Percentiles rank a stretch among this genome's conserved stretches.
Evolutionary conservation across 805 yeast species (phyloP).

Genomic region (Ogataea angusta): DNA sequence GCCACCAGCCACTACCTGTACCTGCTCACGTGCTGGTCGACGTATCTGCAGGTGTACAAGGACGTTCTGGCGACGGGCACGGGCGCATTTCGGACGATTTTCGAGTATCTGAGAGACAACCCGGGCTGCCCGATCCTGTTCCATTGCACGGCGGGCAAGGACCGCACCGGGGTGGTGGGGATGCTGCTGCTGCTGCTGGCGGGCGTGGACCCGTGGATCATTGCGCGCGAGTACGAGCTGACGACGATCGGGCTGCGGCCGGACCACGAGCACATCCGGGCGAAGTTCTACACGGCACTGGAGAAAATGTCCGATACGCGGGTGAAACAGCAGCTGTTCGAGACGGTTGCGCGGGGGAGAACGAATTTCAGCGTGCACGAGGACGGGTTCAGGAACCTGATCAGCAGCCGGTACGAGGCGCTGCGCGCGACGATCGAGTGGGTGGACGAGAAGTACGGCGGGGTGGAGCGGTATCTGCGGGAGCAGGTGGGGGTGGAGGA

Average conservation of each 20-base stretch:
- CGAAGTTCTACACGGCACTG: slow-evolving; percentile 34
- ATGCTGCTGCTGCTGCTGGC: slow-evolving; percentile 61
- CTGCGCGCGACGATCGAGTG: slow-evolving; percentile 62
- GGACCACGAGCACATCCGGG: slow-evolving; percentile 39
- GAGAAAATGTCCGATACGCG: slow-evolving; percentile 20
- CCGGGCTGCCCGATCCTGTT: slow-evolving; percentile 52
- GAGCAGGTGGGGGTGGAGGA: slow-evolving; percentile 41
- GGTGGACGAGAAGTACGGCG: slow-evolving; percentile 51
- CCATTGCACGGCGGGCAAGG: slow-evolving; percentile 87
- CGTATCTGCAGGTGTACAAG: slow-evolving; percentile 61
- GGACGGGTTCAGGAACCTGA: slow-evolving; percentile 57
- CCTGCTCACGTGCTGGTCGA: slow-evolving; percentile 55
- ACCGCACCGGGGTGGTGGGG: slow-evolving; percentile 73
- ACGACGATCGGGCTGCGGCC: slow-evolving; percentile 63
- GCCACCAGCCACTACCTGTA: slow-evolving; percentile 53
- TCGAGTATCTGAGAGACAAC: slow-evolving; percentile 53
- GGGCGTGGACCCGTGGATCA: slow-evolving; percentile 63
- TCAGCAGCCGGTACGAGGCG: slow-evolving; percentile 64
- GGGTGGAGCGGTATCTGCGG: slow-evolving; percentile 45
- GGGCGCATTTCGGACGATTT: slow-evolving; percentile 45
- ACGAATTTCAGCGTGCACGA: slow-evolving; percentile 39
- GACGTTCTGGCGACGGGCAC: slow-evolving; percentile 52
- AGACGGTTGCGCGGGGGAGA: slow-evolving; percentile 36
- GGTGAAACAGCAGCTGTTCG: slow-evolving; percentile 22
- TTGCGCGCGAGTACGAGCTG: slow-evolving; percentile 75